Base-by-base conservation (phyloP, 2,329 filamentous ascomycete genomes). In the Piedraia hortae region DNA sequence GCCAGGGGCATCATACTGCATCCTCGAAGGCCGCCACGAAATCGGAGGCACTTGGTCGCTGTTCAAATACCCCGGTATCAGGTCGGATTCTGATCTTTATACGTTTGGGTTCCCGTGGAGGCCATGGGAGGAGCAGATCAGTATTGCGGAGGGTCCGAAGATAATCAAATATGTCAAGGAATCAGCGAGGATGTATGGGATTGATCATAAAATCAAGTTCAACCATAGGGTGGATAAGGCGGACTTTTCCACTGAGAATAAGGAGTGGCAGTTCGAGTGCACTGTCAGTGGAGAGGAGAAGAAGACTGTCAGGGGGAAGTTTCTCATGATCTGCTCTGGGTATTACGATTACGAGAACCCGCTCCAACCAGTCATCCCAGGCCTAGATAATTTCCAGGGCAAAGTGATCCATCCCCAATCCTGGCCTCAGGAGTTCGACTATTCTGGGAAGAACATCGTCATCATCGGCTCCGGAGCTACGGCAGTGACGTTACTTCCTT, bases 391-490 rank as follows among this genome's bases (percentile, higher is more conserved):
- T 10, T 80, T 78, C 47, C 41, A 54, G 24, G 69, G 70, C 14
- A 41, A 51, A 17, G 46, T 62, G 8, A 48, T 72, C 2, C 69
- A 75, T 29, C 69, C 71, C 1, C 70, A 77, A 33, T 74, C 72
- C 45, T 82, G 73, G 73, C 69, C 70, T 0, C 48, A 67, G 25
- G 53, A 64, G 21, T 46, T 72, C 17, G 58, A 73, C 34, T 69
- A 69, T 38, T 44, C 51, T 4, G 51, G 53, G 39, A 75, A 78
- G 43, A 59, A 60, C 19, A 51, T 82, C 11, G 56, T 74, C 19
- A 53, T 82, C 26, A 61, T 85, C 29, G 74, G 74, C 9, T 69
- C 61, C 9, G 77, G 77, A 5, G 75, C 75, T 2, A 88, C 77
- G 0, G 69, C 74, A 4, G 47, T 82, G 21, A 85, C 75, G 0